Evolutionary conservation across 495 filamentous ascomycete species (phyloP).

Genomic region (Talaromyces borbonicus): DNA sequence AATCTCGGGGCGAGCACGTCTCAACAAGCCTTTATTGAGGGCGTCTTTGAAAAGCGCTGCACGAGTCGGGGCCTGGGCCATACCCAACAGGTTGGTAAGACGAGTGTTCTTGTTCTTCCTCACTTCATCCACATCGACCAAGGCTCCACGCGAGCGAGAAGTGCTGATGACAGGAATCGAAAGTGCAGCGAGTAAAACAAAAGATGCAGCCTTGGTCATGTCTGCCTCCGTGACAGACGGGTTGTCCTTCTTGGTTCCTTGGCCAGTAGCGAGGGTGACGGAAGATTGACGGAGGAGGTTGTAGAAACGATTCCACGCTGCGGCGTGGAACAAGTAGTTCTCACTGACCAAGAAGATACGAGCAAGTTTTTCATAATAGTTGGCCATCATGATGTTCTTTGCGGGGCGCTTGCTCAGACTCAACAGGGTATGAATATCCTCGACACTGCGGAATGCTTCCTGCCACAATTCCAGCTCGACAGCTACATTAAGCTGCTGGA

Average conservation of each 20-base stretch:
- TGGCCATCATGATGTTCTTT: conserved; percentile 99
- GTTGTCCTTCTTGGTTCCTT: conserved; percentile 86
- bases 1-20: conserved; percentile 86
- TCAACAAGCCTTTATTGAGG: conserved; percentile 84
- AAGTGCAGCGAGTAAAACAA: conserved; percentile 90
- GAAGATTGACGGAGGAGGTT: conserved; percentile 88
- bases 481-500: conserved; percentile 96
- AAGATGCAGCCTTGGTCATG: conserved; percentile 79
- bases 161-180: conserved; percentile 99
- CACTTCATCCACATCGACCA: conserved; percentile 93
- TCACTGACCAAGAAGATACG: conserved; percentile 97
- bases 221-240: conserved; percentile 82
- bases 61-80: conserved; percentile 80
- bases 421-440: conserved; percentile 97
- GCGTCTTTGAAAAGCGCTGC: conserved; percentile 90
- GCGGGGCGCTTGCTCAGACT: conserved; percentile 97
- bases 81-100: conserved; percentile 89
- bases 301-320: conserved; percentile 94
- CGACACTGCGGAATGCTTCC: conserved; percentile 96
- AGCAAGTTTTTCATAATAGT: conserved; percentile 99
- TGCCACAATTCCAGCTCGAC: conserved; percentile 98
- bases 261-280: conserved; percentile 71
- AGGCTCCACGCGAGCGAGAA: conserved; percentile 84
- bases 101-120: conserved; percentile 98
- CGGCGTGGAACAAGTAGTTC: conserved; percentile 98